Conservation (phyloP, 2,329 filamentous ascomycete species). For the Talaromyces atroroseus region DNA sequence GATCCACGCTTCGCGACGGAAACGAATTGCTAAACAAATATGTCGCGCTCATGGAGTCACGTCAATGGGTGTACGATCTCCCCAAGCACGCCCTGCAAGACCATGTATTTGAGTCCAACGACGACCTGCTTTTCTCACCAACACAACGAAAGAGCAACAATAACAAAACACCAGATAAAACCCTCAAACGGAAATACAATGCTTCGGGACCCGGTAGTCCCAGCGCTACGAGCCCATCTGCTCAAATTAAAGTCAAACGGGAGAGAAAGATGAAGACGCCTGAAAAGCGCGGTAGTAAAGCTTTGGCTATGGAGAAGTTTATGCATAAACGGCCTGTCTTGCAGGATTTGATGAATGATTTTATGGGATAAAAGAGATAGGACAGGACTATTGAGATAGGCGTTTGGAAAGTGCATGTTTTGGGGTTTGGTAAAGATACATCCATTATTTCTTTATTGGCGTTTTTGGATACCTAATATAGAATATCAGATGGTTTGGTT, state of each 20-base stretch:
- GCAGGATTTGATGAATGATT: slow-evolving; percentile 71
- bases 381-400: not conserved
- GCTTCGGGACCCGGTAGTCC: slow-evolving; percentile 2
- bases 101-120: slow-evolving; percentile 58
- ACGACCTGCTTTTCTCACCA: not conserved
- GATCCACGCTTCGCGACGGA: slow-evolving; percentile 61
- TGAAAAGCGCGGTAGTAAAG: slow-evolving; percentile 56
- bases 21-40: slow-evolving; percentile 75
- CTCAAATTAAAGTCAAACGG: slow-evolving; percentile 31
- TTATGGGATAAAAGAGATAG: slow-evolving; percentile 24
- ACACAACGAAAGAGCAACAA: slow-evolving; percentile 20
- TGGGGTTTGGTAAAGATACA: not conserved
- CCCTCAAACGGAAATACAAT: slow-evolving; percentile 19
- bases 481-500: not conserved
- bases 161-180: slow-evolving; percentile 11
- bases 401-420: not conserved
- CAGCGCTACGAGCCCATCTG: slow-evolving; percentile 22
- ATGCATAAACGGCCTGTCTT: slow-evolving; percentile 64
- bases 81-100: slow-evolving; percentile 57
- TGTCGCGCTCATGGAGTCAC: slow-evolving; percentile 68
- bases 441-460: not conserved
- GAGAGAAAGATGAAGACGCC: slow-evolving; percentile 44
- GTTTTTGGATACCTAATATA: not conserved
- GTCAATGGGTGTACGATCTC: slow-evolving; percentile 75
- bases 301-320: slow-evolving; percentile 46